phyloP scores from a whole-genome alignment of 306 rosid genomes.

The Mucuna pruriens region DNA sequence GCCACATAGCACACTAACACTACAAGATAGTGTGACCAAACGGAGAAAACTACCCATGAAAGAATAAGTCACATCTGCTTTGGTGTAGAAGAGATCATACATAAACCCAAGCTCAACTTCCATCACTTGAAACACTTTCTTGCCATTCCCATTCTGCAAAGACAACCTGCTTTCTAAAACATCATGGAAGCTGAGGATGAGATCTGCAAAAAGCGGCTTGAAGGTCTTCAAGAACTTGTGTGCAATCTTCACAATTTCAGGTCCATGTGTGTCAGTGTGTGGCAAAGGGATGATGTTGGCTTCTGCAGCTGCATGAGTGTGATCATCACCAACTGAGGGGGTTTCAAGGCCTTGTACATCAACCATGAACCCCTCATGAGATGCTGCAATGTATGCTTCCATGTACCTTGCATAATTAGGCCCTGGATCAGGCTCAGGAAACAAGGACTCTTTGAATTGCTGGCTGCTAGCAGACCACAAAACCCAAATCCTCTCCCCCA shows the following conservation, averaged over 20 bases:
- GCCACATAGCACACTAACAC: neutral
- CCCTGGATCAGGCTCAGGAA: constrained; percentile 44
- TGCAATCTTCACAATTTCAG: constrained; percentile 19
- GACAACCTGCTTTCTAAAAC: constrained; percentile 25
- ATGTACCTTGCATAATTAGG: constrained; percentile 43
- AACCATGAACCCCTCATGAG: constrained; percentile 38
- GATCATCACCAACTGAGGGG: neutral
- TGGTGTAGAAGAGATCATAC: constrained; percentile 55
- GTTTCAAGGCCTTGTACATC: constrained; percentile 1
- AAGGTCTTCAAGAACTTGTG: constrained; percentile 34
- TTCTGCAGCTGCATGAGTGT: neutral
- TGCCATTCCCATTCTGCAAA: constrained; percentile 9
- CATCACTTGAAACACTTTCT: constrained; percentile 45
- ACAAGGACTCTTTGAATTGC: constrained; percentile 47
- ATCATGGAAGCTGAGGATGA: constrained; percentile 47
- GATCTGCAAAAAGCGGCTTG: constrained; percentile 53
- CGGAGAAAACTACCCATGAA: constrained; percentile 29
- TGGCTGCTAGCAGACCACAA: constrained; percentile 47
- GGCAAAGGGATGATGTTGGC: neutral
- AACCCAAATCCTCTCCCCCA: constrained; percentile 48
- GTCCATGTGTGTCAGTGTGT: neutral
- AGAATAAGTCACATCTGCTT: constrained; percentile 39
- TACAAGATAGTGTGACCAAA: neutral
- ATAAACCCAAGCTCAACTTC: constrained; percentile 61
- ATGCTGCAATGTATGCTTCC: constrained; percentile 34